Evolutionary conservation across 2,329 filamentous ascomycete genomes (phyloP), one percentile per base, ranked within the genome.

Genomic region (Mycosphaerelloides madeirae): DNA sequence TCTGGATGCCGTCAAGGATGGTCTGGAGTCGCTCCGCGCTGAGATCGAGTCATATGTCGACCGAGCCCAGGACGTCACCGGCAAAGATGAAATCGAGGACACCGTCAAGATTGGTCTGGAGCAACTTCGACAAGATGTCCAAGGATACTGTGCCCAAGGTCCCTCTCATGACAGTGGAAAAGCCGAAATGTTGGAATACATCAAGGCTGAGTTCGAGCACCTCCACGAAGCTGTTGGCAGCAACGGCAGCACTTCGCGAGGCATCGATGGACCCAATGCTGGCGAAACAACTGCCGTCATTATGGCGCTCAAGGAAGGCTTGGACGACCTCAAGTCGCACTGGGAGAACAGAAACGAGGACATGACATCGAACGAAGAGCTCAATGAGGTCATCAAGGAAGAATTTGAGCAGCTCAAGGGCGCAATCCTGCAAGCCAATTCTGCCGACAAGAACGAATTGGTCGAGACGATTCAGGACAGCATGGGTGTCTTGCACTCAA

Each of bases 1-100:
- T 11, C 73, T 96, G 3, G 87, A 93, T 63, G 86, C 88, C 1
- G 83, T 94, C 33, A 91, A 88, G 55, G 87, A 95, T 61, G 89
- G 89, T 0, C 76, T 95, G 12, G 88, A 95, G 55, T 83, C 80
- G 54, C 77, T 97, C 6, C 82, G 88, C 9, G 70, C 73, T 11
- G 85, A 95, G 46, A 86, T 97, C 43, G 87, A 95, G 60, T 74
- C 73, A 33, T 95, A 94, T 54, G 81, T 93, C 46, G 83, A 90
- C 57, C 81, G 81, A 36, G 79, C 82, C 6, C 75, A 80, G 13
- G 85, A 85, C 48, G 75, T 79, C 1, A 76, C 81, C 1, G 79
- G 79, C 15, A 87, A 90, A 48, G 84, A 91, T 54, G 86, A 93
- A 49, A 83, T 93, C 45, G 77, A 91, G 58, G 81, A 87, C 28